These are phyloP conservation scores for Copromyces sp. DNA, from an alignment of 495 filamentous ascomycete species.

Conservation along the genomic window DNA sequence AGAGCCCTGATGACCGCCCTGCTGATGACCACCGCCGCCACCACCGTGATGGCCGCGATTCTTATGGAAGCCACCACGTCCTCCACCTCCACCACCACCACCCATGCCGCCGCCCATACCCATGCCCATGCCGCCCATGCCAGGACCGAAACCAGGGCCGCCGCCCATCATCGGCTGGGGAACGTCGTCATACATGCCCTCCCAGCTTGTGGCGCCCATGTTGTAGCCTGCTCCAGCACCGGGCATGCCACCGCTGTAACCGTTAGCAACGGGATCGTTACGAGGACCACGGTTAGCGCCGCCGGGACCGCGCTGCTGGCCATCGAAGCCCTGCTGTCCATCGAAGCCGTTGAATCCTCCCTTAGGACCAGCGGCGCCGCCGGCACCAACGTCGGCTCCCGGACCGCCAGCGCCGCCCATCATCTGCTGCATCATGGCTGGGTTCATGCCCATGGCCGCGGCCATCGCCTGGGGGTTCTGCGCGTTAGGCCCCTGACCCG, in stretches of 20 bases:
- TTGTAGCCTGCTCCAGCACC: constrained; percentile 15
- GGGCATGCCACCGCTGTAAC: constrained; percentile 23
- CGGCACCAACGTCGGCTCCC: constrained; percentile 22
- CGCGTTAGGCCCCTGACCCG: neutral
- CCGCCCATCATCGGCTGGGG: constrained; percentile 70
- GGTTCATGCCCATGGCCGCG: constrained; percentile 52
- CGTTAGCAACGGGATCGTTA: constrained; percentile 12
- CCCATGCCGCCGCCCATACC: constrained; percentile 44
- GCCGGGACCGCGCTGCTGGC: constrained; percentile 45
- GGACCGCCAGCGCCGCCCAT: constrained; percentile 41
- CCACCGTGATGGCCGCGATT: constrained; percentile 21
- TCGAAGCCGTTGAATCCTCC: constrained; percentile 27
- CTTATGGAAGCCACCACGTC: constrained; percentile 39
- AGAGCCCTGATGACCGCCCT: constrained; percentile 8
- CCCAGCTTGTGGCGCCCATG: constrained; percentile 67
- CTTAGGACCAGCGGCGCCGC: constrained; percentile 28
- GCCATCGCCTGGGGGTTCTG: constrained; percentile 31
- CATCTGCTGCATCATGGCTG: constrained; percentile 79
- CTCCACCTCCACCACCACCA: constrained; percentile 40
- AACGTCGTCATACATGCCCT: constrained; percentile 99
- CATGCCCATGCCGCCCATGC: constrained; percentile 39
- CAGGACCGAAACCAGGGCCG: constrained; percentile 30
- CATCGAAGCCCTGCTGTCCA: constrained; percentile 65
- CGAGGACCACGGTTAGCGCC: constrained; percentile 26
- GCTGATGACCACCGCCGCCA: constrained; percentile 20